Conservation (phyloP, 257 asterid species). For the Nicotiana knightiana region DNA sequence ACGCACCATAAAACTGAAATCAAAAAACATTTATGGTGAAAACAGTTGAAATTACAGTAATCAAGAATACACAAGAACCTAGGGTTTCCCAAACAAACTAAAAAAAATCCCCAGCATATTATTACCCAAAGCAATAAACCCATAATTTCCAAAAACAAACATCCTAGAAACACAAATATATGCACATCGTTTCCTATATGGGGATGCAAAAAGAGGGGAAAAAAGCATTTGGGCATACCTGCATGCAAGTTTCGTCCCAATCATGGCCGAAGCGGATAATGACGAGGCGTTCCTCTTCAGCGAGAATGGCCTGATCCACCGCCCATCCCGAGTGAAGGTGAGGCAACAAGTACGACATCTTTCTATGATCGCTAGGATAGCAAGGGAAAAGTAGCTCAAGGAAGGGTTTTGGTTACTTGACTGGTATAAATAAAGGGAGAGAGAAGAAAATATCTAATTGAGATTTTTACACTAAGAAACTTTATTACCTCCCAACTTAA, state of each 20-base stretch:
- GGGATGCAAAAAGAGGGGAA: background rate
- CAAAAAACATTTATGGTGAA: background rate
- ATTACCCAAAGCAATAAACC: background rate
- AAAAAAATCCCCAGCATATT: background rate
- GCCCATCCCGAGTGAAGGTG: conserved; percentile 99
- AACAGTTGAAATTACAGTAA: background rate
- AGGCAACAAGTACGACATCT: conserved; percentile 85
- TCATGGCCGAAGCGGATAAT: conserved; percentile 95
- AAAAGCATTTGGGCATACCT: conserved; percentile 34
- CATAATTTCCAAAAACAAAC: background rate
- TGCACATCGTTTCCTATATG: too few relatives aligned
- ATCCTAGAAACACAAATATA: background rate
- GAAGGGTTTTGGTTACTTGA: background rate
- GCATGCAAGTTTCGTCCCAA: conserved; percentile 99
- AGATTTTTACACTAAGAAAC: too few relatives aligned
- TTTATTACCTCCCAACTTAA: too few relatives aligned
- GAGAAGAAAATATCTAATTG: too few relatives aligned
- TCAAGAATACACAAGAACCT: background rate
- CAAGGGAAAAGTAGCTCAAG: background rate
- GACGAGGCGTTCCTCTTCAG: conserved; percentile 97
- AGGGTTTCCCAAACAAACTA: background rate
- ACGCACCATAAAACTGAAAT: background rate
- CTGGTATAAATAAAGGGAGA: too few relatives aligned
- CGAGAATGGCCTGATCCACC: conserved; percentile 89
- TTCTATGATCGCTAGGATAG: background rate